These are phyloP conservation scores for Neofusicoccum ribis DNA, from an alignment of 2,329 filamentous ascomycete species.

Conservation along the genomic window DNA sequence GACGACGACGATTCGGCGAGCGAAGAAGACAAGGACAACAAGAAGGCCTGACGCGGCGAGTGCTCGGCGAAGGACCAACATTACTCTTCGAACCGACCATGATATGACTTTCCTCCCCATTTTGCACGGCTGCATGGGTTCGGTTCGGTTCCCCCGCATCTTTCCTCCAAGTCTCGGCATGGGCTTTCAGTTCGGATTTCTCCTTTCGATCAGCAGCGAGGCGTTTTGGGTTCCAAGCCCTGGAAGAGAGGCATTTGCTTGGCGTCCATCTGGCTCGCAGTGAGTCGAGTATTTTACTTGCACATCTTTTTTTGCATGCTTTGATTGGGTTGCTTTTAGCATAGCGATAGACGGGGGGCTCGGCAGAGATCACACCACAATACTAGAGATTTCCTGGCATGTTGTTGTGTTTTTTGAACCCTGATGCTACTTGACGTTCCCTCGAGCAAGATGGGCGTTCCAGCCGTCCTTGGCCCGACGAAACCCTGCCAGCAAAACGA, in stretches of 20 bases:
- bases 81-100: background rate
- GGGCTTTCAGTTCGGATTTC: background rate
- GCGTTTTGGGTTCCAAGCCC: slow-evolving; percentile 12
- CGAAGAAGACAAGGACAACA: slow-evolving; percentile 35
- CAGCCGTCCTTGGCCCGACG: background rate
- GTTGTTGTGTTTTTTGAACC: background rate
- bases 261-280: slow-evolving; percentile 11
- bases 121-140: background rate
- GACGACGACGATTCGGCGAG: slow-evolving; percentile 53
- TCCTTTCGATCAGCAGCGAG: slow-evolving; percentile 14
- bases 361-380: background rate
- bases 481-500: background rate
- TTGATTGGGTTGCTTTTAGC: slow-evolving; percentile 8
- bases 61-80: too few relatives aligned
- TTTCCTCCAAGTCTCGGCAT: background rate
- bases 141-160: background rate
- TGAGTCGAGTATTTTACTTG: slow-evolving; percentile 1
- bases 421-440: too few relatives aligned
- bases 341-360: slow-evolving; percentile 15
- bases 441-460: background rate
- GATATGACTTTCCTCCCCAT: background rate
- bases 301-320: background rate
- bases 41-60: background rate
- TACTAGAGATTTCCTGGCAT: slow-evolving; percentile 3
- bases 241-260: slow-evolving; percentile 17